Evolutionary conservation across 2,329 filamentous ascomycete genomes (phyloP), one percentile per base, ranked within the genome.

Genomic region (Ophiosphaerella herpotricha): DNA sequence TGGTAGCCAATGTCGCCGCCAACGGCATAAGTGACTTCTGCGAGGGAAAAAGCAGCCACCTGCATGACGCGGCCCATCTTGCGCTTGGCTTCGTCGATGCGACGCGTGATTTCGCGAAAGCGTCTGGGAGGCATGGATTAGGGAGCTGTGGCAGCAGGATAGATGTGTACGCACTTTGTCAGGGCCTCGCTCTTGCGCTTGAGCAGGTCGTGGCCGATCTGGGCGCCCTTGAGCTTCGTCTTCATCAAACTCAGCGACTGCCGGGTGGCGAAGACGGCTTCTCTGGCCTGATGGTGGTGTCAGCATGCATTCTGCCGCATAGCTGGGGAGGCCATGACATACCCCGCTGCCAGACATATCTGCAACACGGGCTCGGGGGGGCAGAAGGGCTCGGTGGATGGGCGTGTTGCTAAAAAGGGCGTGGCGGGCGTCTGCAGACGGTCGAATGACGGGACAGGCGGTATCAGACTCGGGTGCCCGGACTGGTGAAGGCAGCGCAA

Each of bases 51-150:
- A 39, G 94, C 92, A 35, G 94, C 94, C 69, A 99, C 96, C 75
- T 97, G 93, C 94, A 99, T 99, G 33, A 99, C 94, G 31, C 93
- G 85, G 50, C 94, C 94, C 93, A 99, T 99, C 80, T 99, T 99
- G 66, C 92, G 89, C 78, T 99, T 99, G 36, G 94, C 94, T 75
- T 99, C 94, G 78, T 99, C 93, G 76, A 99, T 99, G 70, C 94
- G 89, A 73, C 87, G 86, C 42, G 94, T 97, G 68, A 99, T 99
- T 68, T 99, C 94, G 88, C 91, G 87, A 77, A 95, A 95, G 65
- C 91, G 91, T 71, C 91, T 95, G 63, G 57, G 56, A 36, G 43
- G 35, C 39, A 33, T 34, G 35, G 43, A 58, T 61, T 50, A 67
- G 55, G 53, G 43, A 39, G 26, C 26, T 37, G 26, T 37, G 47